phyloP scores from a whole-genome alignment of 768 basidiomycete genomes.

The Tulasnella sp. region DNA sequence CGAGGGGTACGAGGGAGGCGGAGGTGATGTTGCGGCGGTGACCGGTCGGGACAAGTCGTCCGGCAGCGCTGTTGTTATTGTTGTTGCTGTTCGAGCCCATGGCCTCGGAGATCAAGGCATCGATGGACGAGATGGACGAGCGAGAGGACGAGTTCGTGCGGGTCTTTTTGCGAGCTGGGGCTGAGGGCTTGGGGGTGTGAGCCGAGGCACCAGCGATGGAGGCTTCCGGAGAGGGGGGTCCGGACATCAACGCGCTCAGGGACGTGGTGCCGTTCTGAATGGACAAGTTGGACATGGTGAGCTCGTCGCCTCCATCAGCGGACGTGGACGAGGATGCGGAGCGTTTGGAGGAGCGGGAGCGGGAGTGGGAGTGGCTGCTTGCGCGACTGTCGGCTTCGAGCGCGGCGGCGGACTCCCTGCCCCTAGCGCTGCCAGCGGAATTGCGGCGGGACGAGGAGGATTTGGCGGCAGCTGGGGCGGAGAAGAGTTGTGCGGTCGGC shows the following conservation, averaged over 20 bases:
- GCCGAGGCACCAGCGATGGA: conserved; percentile 7
- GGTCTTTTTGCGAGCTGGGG: conserved; percentile 26
- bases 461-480: neutral
- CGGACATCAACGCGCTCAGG: conserved; percentile 9
- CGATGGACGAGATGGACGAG: conserved; percentile 24
- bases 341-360: conserved; percentile 21
- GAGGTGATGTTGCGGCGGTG: conserved; percentile 69
- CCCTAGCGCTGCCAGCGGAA: neutral
- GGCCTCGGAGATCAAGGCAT: conserved; percentile 1
- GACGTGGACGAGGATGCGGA: conserved; percentile 19
- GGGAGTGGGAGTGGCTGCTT: conserved; percentile 19
- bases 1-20: conserved; percentile 58
- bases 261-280: conserved; percentile 13
- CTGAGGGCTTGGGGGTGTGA: conserved; percentile 5
- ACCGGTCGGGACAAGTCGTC: conserved; percentile 49
- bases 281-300: conserved; percentile 25
- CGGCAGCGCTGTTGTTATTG: conserved; percentile 33
- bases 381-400: conserved; percentile 2
- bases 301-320: conserved; percentile 18
- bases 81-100: neutral
- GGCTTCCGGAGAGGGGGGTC: neutral
- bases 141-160: conserved; percentile 23
- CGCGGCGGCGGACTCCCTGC: neutral
- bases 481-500: neutral
- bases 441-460: neutral